These are phyloP conservation scores for Capronia americana DNA, from an alignment of 2,329 filamentous ascomycete genomes.

Conservation along the genomic window DNA sequence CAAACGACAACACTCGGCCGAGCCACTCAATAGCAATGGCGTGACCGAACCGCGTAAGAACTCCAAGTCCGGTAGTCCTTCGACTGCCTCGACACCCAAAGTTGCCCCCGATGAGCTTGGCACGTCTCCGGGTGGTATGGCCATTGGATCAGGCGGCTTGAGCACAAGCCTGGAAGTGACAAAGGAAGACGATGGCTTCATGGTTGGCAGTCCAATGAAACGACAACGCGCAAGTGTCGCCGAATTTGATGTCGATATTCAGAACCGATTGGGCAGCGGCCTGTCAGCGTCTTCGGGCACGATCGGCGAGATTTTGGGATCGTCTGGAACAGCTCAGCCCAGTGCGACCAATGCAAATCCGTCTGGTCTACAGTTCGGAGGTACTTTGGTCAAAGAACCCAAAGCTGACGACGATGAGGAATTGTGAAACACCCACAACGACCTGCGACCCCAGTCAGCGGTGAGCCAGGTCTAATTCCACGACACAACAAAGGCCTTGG, in stretches of 20 bases:
- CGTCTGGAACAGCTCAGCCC: constrained; percentile 25
- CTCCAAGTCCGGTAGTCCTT: constrained; percentile 50
- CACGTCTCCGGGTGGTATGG: constrained; percentile 45
- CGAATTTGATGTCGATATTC: constrained; percentile 49
- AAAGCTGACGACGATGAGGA: constrained; percentile 40
- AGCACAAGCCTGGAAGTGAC: constrained; percentile 37
- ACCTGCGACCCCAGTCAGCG: neutral
- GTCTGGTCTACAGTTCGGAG: constrained; percentile 40
- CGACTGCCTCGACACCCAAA: constrained; percentile 48
- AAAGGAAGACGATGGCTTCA: constrained; percentile 45
- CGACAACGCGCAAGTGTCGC: constrained; percentile 55
- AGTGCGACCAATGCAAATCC: constrained; percentile 33
- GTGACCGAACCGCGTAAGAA: constrained; percentile 49
- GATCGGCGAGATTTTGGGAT: constrained; percentile 45
- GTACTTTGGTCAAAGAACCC: constrained; percentile 33
- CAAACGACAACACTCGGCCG: constrained; percentile 70
- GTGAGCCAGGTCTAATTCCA: neutral
- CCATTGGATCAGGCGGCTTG: constrained; percentile 28
- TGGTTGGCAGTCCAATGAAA: constrained; percentile 55
- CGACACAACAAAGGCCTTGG: neutral
- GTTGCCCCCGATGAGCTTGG: constrained; percentile 43
- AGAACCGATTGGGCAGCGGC: constrained; percentile 48
- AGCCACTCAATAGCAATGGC: constrained; percentile 52
- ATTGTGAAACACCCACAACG: constrained; percentile 25
- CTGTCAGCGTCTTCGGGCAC: constrained; percentile 43